Evolutionary conservation across 352 stramenopile species (phyloP).

Genomic region (Phytophthora meadii): DNA sequence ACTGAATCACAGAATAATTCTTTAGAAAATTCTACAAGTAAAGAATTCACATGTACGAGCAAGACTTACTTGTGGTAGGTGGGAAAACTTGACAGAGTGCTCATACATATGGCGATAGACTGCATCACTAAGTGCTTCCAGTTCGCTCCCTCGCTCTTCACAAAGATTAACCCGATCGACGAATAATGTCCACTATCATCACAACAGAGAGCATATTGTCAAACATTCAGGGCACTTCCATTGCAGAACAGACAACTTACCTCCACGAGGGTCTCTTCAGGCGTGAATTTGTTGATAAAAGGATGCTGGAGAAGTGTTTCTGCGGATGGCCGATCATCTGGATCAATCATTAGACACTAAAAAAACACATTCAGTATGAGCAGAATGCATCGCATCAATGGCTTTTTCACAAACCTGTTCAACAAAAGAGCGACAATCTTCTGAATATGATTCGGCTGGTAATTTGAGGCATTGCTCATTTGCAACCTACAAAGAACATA

Average conservation of each 20-base stretch:
- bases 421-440: conserved; percentile 77
- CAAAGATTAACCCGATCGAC: conserved; percentile 63
- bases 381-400: neutral
- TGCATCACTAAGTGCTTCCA: conserved; percentile 74
- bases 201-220: conserved; percentile 6
- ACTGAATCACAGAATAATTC: conserved; percentile 41
- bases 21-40: neutral
- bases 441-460: conserved; percentile 64
- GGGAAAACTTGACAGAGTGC: conserved; percentile 76
- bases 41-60: neutral
- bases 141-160: conserved; percentile 63
- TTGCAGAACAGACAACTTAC: conserved; percentile 38
- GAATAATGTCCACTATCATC: conserved; percentile 67
- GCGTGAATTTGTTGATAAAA: conserved; percentile 74
- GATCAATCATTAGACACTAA: conserved; percentile 76
- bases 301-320: conserved; percentile 70
- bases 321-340: conserved; percentile 66
- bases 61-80: conserved; percentile 69
- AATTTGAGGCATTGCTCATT: conserved; percentile 82
- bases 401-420: conserved; percentile 48
- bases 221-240: conserved; percentile 13
- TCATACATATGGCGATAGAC: conserved; percentile 85
- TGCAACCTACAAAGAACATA: conserved; percentile 52
- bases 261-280: conserved; percentile 71
- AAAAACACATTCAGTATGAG: conserved; percentile 7